phyloP scores from a whole-genome alignment of 129 eudicot genomes.

The Silybum marianum region DNA sequence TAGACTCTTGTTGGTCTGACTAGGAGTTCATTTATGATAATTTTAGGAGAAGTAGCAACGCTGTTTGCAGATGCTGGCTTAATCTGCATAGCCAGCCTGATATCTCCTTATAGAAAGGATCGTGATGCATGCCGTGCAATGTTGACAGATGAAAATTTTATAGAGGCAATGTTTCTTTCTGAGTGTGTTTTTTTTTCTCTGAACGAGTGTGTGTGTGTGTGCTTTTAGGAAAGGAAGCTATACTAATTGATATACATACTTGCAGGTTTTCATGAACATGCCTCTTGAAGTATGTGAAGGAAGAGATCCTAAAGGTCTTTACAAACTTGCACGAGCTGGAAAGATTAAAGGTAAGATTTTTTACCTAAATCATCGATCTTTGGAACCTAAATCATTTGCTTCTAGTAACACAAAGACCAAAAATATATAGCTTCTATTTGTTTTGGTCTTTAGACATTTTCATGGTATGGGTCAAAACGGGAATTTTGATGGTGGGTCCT shows the following conservation, averaged over 20 bases:
- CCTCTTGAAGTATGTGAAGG: conserved; percentile 88
- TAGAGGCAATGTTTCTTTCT: conserved; percentile 66
- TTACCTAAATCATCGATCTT: not conserved
- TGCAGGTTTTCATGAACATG: conserved; percentile 93
- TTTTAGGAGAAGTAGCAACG: conserved; percentile 86
- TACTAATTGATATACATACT: not conserved
- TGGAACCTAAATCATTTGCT: conserved; percentile 1
- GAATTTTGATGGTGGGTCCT: not conserved
- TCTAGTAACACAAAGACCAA: not conserved
- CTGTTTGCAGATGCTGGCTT: conserved; percentile 96
- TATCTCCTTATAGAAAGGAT: conserved; percentile 95
- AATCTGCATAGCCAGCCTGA: conserved; percentile 95
- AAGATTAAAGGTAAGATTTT: conserved; percentile 75
- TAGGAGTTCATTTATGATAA: conserved; percentile 17
- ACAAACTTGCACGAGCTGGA: conserved; percentile 97
- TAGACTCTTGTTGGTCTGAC: conserved; percentile 14
- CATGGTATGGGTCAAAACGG: not conserved
- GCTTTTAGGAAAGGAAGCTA: not conserved
- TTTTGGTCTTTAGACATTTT: not conserved
- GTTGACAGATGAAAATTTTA: conserved; percentile 65
- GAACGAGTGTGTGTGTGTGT: not conserved
- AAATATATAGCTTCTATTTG: conserved; percentile 2
- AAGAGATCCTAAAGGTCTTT: conserved; percentile 97
- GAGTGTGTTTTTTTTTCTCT: not conserved
- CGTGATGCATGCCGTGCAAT: conserved; percentile 97